phyloP scores from a whole-genome alignment of 257 asterid genomes.

The Catharanthus roseus region DNA sequence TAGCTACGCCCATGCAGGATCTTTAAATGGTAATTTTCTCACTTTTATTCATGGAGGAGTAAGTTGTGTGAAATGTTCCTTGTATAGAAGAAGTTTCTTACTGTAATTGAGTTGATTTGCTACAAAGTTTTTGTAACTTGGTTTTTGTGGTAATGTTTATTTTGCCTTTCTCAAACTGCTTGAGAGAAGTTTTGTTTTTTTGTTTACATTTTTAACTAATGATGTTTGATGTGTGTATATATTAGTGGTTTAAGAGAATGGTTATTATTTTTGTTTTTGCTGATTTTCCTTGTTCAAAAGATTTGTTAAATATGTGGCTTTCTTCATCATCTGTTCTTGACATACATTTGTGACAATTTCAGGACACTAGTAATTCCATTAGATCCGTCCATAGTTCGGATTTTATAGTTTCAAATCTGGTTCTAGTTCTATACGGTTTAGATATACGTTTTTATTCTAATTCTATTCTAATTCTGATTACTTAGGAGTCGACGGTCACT shows the following conservation, averaged over 20 bases:
- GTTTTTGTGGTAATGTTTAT: not conserved
- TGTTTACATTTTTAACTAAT: not conserved
- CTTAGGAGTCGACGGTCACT: no score
- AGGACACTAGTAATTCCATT: no score
- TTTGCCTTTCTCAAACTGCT: not conserved
- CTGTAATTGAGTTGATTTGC: not conserved
- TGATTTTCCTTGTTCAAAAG: not conserved
- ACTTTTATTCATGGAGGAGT: not conserved
- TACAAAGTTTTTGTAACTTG: not conserved
- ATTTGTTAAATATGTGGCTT: not conserved
- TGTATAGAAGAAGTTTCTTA: conserved; percentile 7
- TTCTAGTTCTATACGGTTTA: no score
- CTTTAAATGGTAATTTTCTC: not conserved
- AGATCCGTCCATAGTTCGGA: no score
- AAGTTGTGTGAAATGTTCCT: not conserved
- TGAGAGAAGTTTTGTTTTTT: not conserved
- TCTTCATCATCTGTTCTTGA: not conserved
- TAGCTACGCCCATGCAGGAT: no score
- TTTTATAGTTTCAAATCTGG: no score
- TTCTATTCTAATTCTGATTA: no score
- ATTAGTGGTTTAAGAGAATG: no score
- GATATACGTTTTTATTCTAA: no score
- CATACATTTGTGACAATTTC: no score
- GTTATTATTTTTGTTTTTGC: not conserved
- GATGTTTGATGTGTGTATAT: not conserved